phyloP scores from a whole-genome alignment of 306 rosid species.

The Dalbergia cochinchinensis region DNA sequence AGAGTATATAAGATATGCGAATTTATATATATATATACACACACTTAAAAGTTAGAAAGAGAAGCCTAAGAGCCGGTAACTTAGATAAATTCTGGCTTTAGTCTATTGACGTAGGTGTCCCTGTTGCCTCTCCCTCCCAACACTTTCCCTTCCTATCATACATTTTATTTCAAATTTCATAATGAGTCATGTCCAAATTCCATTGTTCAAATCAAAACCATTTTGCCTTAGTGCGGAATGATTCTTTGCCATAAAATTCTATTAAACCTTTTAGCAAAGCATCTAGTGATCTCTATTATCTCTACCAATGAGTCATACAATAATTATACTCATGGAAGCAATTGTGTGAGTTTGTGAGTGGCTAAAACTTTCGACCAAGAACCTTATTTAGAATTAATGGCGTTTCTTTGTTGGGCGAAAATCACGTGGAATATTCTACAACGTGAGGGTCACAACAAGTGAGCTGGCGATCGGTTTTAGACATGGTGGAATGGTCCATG shows the following conservation, averaged over 20 bases:
- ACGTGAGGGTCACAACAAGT: constrained; percentile 2
- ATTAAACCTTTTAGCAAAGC: neutral
- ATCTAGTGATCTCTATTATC: too few relatives aligned
- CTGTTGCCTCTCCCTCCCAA: too few relatives aligned
- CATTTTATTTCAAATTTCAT: neutral
- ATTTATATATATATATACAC: too few relatives aligned
- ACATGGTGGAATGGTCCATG: constrained; percentile 41
- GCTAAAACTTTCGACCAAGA: neutral
- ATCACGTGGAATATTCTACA: constrained; percentile 14
- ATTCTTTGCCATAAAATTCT: neutral
- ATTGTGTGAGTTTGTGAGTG: neutral
- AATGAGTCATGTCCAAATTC: neutral
- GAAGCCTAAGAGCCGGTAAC: too few relatives aligned
- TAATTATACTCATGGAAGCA: neutral
- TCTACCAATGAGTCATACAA: neutral
- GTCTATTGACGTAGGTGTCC: too few relatives aligned
- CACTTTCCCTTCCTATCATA: neutral
- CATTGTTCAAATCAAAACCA: neutral
- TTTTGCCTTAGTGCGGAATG: neutral
- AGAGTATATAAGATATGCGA: too few relatives aligned
- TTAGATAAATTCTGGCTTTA: too few relatives aligned
- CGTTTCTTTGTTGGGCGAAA: neutral
- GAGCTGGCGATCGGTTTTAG: constrained; percentile 42
- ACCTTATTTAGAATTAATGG: too few relatives aligned
- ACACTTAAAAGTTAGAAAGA: too few relatives aligned